Base-by-base conservation (phyloP, 1,139 yeast species). In the Meyerozyma smithsonii region DNA sequence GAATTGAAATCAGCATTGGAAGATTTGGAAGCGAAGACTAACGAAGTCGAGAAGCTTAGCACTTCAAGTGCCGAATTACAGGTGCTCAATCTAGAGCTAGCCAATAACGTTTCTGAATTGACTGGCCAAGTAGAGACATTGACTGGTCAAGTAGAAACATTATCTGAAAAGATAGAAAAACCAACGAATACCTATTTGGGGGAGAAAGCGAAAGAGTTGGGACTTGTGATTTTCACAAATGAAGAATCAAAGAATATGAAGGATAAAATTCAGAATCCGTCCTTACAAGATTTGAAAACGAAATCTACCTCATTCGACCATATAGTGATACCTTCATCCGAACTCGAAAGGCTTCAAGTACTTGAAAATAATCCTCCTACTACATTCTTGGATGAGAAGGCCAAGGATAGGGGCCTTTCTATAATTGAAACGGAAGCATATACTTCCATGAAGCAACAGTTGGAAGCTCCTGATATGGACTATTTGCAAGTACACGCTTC, bases 401-500 rank as follows among this genome's bases (percentile, higher is more conserved):
- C 61, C 2, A 23, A 44, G 4, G 20, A 14, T 7, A n/a, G 18
- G 5, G 40, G 37, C 10, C 28, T 25, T 32, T 16, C 34, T 17
- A n/a, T 17, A 15, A 17, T 30, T 17, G 44, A 47, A 3, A 26
- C 30, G 12, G 17, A 26, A 10, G 8, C 11, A 10, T 14, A 12
- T 26, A n/a, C 15, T 14, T n/a, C 8, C 17, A 12, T 6, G 30
- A 26, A 26, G 15, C 30, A 14, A 14, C 8, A 4, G 8, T n/a
- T 18, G 12, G 21, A 30, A 16, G 7, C n/a, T 11, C 66, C 66
- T 3, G 55, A 52, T 15, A 47, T 46, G 19, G 47, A 49, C 8
- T 39, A 54, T 5, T 36, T 62, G n/a, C 48, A 48, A 14, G 41
- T 43, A 2, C 47, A 55, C 36, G 63, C 64, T 3, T 46, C 41